Evolutionary conservation across 1,284 basidiomycete genomes (phyloP), one percentile per base, ranked within the genome.

Genomic region (Phylloboletellus chloephorus): DNA sequence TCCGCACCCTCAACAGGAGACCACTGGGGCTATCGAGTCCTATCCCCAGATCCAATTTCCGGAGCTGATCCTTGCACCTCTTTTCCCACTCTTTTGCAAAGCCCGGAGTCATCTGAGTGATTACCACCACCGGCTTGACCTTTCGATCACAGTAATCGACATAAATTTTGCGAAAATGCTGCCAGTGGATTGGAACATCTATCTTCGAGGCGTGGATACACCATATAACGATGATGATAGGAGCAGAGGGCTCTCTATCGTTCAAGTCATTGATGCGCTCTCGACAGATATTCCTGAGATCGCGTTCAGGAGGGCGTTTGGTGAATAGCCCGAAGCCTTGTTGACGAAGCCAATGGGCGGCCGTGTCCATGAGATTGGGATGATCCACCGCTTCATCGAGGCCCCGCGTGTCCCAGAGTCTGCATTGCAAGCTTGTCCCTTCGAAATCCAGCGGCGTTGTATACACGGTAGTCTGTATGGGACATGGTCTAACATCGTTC

Each of bases 161-260:
- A 22, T 54, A 56, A 17, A 58, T 44, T 24, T 52, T 56, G 48
- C 47, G 51, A 43, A 56, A 56, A 21, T 58, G 56, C 6, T 44
- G 39, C 54, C 57, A 56, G 29, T 58, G 53, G 20, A 46, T 46
- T 7, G 51, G 43, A 30, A 58, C 41, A 15, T 54, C 56, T 34
- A 60, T 58, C 44, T 56, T 60, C 8, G 53, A 60, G 25, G 57
- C 57, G n/a, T 49, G 53, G 16, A 60, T 58, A 21, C 54, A 56
- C 54, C 54, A 58, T 41, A 60, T 44, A 2, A 58, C 41, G 34
- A 59, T 24, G 35, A 54, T 30, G 37, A 21, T 26, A 22, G 53
- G 19, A 31, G 39, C 10, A 6, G 43, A 31, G 26, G 36, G 31
- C 15, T 53, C 52, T 31, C 41, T 38, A 8, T 47, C 46, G 3